Evolutionary conservation across 2,329 filamentous ascomycete genomes (phyloP).

Genomic region (Gnomoniopsis sp.): DNA sequence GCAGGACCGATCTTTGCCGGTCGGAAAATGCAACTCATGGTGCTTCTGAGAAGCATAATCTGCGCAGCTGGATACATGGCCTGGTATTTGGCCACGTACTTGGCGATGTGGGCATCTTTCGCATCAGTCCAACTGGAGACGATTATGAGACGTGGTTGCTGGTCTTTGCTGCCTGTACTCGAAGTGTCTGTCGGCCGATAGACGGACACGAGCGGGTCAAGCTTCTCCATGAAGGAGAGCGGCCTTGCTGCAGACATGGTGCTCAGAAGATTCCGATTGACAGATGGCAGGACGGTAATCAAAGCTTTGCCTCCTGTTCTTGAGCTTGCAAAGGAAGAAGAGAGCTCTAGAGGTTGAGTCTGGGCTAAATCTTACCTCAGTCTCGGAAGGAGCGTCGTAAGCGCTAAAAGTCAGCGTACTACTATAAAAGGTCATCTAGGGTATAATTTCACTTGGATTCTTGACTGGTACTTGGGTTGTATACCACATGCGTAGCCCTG

Average conservation of each 20-base stretch:
- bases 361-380: too few species aligned
- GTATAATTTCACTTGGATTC: too few species aligned
- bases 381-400: too few species aligned
- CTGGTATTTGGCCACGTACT: constrained; percentile 46
- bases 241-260: not conserved
- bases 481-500: too few species aligned
- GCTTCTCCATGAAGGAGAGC: constrained; percentile 4
- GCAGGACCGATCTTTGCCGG: constrained; percentile 33
- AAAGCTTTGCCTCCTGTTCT: too few species aligned
- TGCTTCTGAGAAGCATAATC: constrained; percentile 44
- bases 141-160: constrained; percentile 42
- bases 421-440: too few species aligned
- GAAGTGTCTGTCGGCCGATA: not conserved
- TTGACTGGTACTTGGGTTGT: too few species aligned
- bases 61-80: constrained; percentile 39
- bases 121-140: constrained; percentile 50
- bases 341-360: too few species aligned
- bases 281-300: too few species aligned
- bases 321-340: too few species aligned
- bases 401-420: too few species aligned
- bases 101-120: too few species aligned
- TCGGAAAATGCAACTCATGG: constrained; percentile 17
- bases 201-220: not conserved
- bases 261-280: not conserved
- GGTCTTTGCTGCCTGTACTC: not conserved